Percentiles rank a stretch among this genome's conserved stretches.
Conservation (phyloP, 2,329 filamentous ascomycete genomes). For the Penicillium italicum region DNA sequence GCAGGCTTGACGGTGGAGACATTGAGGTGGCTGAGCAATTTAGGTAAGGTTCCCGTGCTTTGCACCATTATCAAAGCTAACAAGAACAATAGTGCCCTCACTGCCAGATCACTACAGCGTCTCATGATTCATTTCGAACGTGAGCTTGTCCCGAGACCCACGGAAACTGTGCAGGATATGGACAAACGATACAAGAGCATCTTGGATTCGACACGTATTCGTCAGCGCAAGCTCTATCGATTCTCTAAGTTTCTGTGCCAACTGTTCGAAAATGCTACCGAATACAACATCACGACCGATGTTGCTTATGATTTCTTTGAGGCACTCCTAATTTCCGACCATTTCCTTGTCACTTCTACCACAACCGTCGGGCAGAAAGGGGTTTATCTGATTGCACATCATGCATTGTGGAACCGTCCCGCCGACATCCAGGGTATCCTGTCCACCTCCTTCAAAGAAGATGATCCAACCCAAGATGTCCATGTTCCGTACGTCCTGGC, state of each 20-base stretch:
- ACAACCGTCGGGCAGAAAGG: constrained; percentile 68
- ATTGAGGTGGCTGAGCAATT: constrained; percentile 98
- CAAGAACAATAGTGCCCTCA: constrained; percentile 60
- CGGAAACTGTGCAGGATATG: constrained; percentile 82
- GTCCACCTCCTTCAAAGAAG: constrained; percentile 70
- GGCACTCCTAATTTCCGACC: constrained; percentile 72
- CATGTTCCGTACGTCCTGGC: constrained; percentile 79
- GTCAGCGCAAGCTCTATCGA: constrained; percentile 92
- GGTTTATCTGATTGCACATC: constrained; percentile 80
- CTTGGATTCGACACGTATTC: constrained; percentile 89
- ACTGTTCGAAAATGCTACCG: constrained; percentile 92
- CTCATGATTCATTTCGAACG: constrained; percentile 88
- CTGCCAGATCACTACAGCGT: constrained; percentile 84
- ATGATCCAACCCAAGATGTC: constrained; percentile 66
- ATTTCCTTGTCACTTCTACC: constrained; percentile 75
- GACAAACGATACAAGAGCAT: constrained; percentile 96
- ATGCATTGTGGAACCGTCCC: constrained; percentile 67
- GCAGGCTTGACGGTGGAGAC: constrained; percentile 86
- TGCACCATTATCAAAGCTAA: constrained; percentile 24
- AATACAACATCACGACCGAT: constrained; percentile 77
- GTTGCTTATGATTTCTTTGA: constrained; percentile 74
- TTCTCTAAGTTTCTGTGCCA: constrained; percentile 89
- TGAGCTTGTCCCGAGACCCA: constrained; percentile 78
- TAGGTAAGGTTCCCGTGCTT: constrained; percentile 47
- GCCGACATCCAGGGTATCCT: constrained; percentile 84